Percentiles rank a stretch among this genome's conserved stretches.
Evolutionary conservation across 2,329 filamentous ascomycete genomes (phyloP).

Genomic region (Botrytis pseudocinerea): DNA sequence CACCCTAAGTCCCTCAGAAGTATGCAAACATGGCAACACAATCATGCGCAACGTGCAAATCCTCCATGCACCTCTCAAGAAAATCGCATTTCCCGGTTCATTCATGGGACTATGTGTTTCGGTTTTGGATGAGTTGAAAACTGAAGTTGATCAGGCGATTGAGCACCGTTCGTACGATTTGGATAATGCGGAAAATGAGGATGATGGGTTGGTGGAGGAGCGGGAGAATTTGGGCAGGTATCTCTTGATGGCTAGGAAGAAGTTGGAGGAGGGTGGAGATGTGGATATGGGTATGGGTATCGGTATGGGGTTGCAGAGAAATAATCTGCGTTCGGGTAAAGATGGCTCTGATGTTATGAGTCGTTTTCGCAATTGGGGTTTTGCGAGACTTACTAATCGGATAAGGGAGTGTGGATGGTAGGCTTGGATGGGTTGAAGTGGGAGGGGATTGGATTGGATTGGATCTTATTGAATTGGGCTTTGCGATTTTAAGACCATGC

Average conservation of each 20-base stretch:
- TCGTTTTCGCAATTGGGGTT: neutral
- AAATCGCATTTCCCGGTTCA: neutral
- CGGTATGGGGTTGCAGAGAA: too few relatives aligned
- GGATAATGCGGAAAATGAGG: neutral
- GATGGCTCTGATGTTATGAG: neutral
- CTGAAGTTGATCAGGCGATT: neutral
- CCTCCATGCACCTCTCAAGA: neutral
- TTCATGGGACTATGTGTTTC: neutral
- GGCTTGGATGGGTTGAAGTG: neutral
- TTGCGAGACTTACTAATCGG: neutral
- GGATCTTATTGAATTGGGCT: neutral
- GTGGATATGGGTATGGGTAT: neutral
- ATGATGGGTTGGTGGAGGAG: neutral
- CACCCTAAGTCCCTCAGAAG: too few relatives aligned
- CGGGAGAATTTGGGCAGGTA: neutral
- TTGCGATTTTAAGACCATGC: neutral
- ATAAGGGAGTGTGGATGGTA: neutral
- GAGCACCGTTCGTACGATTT: rapidly evolving
- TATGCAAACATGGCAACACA: neutral
- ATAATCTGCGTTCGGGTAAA: neutral
- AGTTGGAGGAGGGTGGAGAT: neutral
- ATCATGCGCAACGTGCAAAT: neutral
- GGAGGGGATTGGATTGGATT: rapidly evolving
- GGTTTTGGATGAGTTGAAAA: neutral
- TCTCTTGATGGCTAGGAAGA: neutral